phyloP scores from a whole-genome alignment of 2,329 filamentous ascomycete genomes.

The Apiospora saccharicola region DNA sequence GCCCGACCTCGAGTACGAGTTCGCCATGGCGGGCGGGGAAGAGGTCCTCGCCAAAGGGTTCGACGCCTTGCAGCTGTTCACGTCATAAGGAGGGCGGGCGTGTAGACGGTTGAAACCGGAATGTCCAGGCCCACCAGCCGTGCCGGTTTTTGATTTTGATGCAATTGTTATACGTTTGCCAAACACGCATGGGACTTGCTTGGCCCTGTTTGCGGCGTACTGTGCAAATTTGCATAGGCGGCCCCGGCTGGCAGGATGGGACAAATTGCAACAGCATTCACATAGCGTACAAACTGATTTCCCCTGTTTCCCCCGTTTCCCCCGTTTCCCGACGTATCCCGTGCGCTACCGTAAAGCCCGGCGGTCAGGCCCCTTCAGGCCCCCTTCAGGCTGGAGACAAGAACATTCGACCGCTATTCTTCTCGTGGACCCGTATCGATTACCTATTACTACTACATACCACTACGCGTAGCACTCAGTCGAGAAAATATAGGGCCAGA shows the following conservation, averaged over 20 bases:
- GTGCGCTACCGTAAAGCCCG: not conserved
- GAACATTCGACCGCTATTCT: conserved; percentile 20
- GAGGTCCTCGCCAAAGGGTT: conserved; percentile 41
- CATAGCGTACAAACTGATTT: not conserved
- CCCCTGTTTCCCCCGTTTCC: not conserved
- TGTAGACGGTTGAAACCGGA: not conserved
- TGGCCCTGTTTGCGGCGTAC: conserved; percentile 7
- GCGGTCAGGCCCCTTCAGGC: conserved; percentile 10
- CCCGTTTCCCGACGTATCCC: conserved; percentile 16
- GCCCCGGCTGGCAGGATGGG: not conserved
- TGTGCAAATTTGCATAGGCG: conserved; percentile 1
- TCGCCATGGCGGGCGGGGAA: conserved; percentile 42
- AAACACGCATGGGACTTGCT: conserved; percentile 3
- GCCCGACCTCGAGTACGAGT: conserved; percentile 44
- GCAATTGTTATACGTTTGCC: conserved; percentile 9
- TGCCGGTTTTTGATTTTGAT: not conserved
- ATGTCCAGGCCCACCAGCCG: not conserved
- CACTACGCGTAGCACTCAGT: not conserved
- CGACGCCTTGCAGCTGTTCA: conserved; percentile 33
- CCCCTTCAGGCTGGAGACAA: not conserved
- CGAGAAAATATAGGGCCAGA: conserved; percentile 2
- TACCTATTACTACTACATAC: not conserved
- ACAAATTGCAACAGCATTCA: not conserved
- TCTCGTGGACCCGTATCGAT: not conserved
- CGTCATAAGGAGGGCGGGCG: conserved; percentile 22